phyloP scores from a whole-genome alignment of 2,329 filamentous ascomycete genomes.

The Sporothrix brunneoviolacea region DNA sequence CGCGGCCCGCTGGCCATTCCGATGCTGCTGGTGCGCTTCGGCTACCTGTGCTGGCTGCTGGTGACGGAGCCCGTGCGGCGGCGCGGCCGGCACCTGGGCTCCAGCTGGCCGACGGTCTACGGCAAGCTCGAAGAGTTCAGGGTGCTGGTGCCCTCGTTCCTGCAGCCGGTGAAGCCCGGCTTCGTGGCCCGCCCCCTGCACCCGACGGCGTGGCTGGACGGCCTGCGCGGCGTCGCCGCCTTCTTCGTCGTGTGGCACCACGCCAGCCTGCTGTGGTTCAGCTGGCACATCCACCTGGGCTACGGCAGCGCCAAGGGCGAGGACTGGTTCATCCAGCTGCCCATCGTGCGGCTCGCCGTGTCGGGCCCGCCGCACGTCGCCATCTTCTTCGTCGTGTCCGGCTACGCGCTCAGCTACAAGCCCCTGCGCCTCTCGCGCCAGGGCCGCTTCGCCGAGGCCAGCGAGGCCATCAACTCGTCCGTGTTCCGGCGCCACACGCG shows the following conservation, averaged over 20 bases:
- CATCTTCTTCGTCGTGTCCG: constrained; percentile 42
- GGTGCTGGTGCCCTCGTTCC: constrained; percentile 14
- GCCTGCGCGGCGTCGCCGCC: constrained; percentile 48
- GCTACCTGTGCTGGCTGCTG: neutral
- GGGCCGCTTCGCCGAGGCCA: constrained; percentile 15
- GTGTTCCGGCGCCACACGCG: constrained; percentile 20
- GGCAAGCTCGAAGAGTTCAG: constrained; percentile 1
- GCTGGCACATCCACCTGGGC: constrained; percentile 24
- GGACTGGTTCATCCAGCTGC: constrained; percentile 27
- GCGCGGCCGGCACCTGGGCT: neutral
- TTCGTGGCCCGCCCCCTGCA: constrained; percentile 14
- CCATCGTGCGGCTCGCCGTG: constrained; percentile 31
- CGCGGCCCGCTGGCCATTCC: neutral
- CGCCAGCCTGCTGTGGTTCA: constrained; percentile 26
- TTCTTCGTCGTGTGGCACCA: constrained; percentile 49
- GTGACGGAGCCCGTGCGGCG: constrained; percentile 5
- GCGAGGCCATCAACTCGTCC: constrained; percentile 17
- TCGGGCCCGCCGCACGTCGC: constrained; percentile 32
- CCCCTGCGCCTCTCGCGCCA: constrained; percentile 18
- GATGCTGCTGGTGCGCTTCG: neutral
- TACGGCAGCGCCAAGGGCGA: constrained; percentile 19
- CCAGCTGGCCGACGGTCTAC: constrained; percentile 9
- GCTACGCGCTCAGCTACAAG: constrained; percentile 21
- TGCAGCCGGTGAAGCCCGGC: neutral
- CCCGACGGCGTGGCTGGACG: constrained; percentile 34